A percentile compares a stretch with the other conserved stretches of the same genome.
phyloP scores from a whole-genome alignment of 1,284 basidiomycete species.

The Cryptococcus hybrid region DNA sequence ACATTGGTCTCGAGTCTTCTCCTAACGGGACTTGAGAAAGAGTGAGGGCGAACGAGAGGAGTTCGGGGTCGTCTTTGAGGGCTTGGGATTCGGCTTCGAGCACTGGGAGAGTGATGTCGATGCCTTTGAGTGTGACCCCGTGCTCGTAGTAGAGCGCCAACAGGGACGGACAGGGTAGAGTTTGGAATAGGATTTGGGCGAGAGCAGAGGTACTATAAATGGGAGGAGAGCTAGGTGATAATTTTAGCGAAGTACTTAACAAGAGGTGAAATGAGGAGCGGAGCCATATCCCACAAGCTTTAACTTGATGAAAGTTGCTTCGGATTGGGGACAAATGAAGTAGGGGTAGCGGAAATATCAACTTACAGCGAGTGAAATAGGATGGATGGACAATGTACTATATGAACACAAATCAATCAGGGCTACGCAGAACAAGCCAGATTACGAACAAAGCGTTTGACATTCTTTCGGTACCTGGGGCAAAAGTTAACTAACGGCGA shows the following conservation, averaged over 20 bases:
- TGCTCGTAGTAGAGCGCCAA: constrained; percentile 21
- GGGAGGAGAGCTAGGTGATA: constrained; percentile 27
- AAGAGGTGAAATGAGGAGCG: no score
- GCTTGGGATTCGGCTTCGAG: constrained; percentile 31
- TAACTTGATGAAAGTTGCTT: no score
- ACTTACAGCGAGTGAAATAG: constrained; percentile 32
- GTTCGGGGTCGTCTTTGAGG: constrained; percentile 20
- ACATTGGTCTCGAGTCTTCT: constrained; percentile 28
- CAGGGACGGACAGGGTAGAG: constrained; percentile 33
- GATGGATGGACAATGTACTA: constrained; percentile 44
- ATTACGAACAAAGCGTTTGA: constrained; percentile 34
- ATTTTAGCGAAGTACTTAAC: background rate
- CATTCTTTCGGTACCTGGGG: constrained; percentile 40
- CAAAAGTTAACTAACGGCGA: background rate
- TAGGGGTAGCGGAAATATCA: background rate
- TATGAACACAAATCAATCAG: background rate
- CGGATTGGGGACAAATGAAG: no score
- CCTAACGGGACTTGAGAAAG: background rate
- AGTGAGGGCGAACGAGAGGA: background rate
- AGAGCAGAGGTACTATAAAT: constrained; percentile 36
- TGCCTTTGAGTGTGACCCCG: constrained; percentile 28
- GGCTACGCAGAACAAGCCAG: background rate
- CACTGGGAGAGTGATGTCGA: constrained; percentile 25
- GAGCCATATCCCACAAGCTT: no score
- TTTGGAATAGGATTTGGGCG: constrained; percentile 42